phyloP scores from a whole-genome alignment of 257 asterid species.

The Sherardia arvensis region DNA sequence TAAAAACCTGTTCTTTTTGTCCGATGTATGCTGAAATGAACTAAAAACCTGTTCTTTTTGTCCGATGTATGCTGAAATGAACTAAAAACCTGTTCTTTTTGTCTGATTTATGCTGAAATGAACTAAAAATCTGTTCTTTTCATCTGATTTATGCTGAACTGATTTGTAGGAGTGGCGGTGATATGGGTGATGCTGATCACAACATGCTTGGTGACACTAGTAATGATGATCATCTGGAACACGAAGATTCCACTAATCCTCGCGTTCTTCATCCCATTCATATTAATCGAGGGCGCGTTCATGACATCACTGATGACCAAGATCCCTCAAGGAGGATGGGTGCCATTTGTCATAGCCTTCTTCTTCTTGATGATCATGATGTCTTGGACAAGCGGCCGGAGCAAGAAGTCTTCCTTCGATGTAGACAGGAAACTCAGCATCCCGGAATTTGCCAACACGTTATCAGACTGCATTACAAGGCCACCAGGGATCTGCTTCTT shows the following conservation, averaged over 20 bases:
- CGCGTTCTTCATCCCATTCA: constrained; percentile 32
- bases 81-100: too few relatives aligned
- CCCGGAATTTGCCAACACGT: constrained; percentile 7
- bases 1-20: too few relatives aligned
- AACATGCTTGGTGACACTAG: constrained; percentile 36
- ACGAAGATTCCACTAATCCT: constrained; percentile 30
- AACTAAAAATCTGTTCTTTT: too few relatives aligned
- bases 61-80: too few relatives aligned
- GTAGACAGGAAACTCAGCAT: constrained; percentile 15
- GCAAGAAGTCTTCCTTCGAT: constrained; percentile 16
- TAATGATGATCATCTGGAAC: constrained; percentile 55
- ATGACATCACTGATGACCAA: constrained; percentile 45
- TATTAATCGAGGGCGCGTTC: constrained; percentile 34
- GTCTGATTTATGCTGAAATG: too few relatives aligned
- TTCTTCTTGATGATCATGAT: constrained; percentile 42
- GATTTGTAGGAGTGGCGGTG: constrained; percentile 40
- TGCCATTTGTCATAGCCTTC: constrained; percentile 43
- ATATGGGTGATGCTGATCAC: constrained; percentile 63
- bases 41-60: too few relatives aligned
- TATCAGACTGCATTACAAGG: constrained; percentile 9
- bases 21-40: too few relatives aligned
- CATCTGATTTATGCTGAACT: too few relatives aligned
- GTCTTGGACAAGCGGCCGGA: constrained; percentile 33
- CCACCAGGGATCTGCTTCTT: constrained; percentile 16
- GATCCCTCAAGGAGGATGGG: constrained; percentile 71